phyloP scores from a whole-genome alignment of 768 basidiomycete genomes.

The Tylopilus rubrobrunneus region DNA sequence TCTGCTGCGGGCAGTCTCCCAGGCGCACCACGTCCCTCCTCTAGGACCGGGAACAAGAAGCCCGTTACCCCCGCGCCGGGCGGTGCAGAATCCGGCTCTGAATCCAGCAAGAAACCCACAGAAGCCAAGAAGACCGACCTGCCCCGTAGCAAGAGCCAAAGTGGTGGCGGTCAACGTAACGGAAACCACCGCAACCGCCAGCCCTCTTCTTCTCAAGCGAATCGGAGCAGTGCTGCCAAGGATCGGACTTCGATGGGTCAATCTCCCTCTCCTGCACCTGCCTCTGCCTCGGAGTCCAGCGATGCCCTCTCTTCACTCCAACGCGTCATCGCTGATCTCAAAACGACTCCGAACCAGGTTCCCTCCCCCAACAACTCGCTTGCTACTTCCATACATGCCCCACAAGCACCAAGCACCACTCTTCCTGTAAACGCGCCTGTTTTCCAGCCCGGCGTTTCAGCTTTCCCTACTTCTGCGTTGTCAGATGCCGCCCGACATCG shows the following conservation, averaged over 20 bases:
- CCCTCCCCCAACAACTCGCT: conserved; percentile 38
- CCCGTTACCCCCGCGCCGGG: conserved; percentile 33
- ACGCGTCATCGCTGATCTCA: conserved; percentile 90
- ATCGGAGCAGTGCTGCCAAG: conserved; percentile 48
- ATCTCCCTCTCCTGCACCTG: conserved; percentile 45
- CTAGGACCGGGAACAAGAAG: conserved; percentile 67
- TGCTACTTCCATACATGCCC: conserved; percentile 42
- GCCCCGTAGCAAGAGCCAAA: conserved; percentile 52
- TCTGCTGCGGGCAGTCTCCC: conserved; percentile 40
- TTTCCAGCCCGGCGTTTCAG: conserved; percentile 66
- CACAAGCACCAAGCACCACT: conserved; percentile 45
- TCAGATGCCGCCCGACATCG: conserved; percentile 65
- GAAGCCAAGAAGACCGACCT: conserved; percentile 50
- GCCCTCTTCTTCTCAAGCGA: conserved; percentile 54
- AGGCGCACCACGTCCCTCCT: conserved; percentile 55
- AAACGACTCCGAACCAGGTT: conserved; percentile 60
- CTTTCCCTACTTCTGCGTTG: conserved; percentile 44
- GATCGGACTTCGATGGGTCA: conserved; percentile 40
- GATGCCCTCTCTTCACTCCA: conserved; percentile 86
- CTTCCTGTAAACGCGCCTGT: conserved; percentile 66
- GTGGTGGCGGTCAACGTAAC: conserved; percentile 42
- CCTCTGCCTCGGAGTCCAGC: conserved; percentile 58
- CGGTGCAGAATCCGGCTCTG: conserved; percentile 64
- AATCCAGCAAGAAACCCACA: conserved; percentile 59
- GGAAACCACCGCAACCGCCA: conserved; percentile 53